Base-by-base conservation (phyloP, 164 flowering plant species). In the Aristolochia contorta region DNA sequence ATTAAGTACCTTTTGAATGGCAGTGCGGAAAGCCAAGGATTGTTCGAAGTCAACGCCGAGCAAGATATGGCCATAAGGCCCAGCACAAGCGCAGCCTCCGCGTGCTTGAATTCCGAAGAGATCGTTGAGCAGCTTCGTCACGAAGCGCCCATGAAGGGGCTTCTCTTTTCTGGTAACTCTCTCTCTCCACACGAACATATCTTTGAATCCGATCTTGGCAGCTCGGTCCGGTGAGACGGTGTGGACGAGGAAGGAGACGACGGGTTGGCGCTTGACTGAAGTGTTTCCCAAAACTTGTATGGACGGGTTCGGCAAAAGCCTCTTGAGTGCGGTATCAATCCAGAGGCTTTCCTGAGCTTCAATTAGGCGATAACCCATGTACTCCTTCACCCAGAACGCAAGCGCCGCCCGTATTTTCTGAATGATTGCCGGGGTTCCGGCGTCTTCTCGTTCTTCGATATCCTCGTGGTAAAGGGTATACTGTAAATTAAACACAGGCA, bases 31-130 rank as follows among this genome's bases (percentile, higher is more conserved):
- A 13, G 80, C 84, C 6, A 69, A 66, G 0, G 92, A 82, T 0
- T 41, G 73, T 24, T 61, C 41, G 62, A 75, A 66, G 47, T 76
- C 81, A 9, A 87, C 61, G 30, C 61, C 59, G 23, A 91, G 88
- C 69, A 91, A 62, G 20, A 8, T 24, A 54, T 89, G 92, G 19
- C 85, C 98, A 54, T 91, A 89, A 0, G 96, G 96, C 30, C 83
- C 95, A 12, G 96, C 96, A 74, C 98, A 91, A 45, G 94, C 83
- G 43, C 96, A 91, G 0, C 95, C 98, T 4, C 92, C 98, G 33
- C 95, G 69, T 2, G 92, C 87, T 45, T 89, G 94, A 60, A 91
- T 79, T 16, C 98, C 96, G 43, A 91, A 91, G n/a, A 89, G 74
- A 64, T 89, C 95, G 67, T 85, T 91, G 5, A 91, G 76, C 8